Base-by-base conservation (phyloP, 257 asterid species). In the Knoxia roxburghii region DNA sequence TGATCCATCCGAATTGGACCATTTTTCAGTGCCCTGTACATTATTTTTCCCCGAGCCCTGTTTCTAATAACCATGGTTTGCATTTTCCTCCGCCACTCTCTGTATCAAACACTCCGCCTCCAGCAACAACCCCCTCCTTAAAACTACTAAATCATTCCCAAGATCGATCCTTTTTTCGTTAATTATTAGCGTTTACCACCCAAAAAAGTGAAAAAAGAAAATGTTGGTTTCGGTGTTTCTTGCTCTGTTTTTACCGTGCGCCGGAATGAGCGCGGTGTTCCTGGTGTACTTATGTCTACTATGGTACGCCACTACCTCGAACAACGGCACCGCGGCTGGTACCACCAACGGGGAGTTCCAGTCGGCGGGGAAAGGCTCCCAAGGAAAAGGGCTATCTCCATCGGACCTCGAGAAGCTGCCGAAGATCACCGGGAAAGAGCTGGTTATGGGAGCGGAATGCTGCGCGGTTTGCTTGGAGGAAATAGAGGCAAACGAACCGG, bases 391-490 rank as follows among this genome's bases (percentile, higher is more conserved):
- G 5, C 90, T 89, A 0, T 89, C 96, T 23, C 64, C 77, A 21
- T 78, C 87, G 48, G 96, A 91, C 61, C 86, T 91, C 2, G 85
- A 87, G 15, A 91, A 87, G 51, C 75, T 91, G 7, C 95, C 96
- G 0, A 80, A 58, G 63, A 82, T 85, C 8, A 67, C 81, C 35
- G 96, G 98, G 4, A 81, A 76, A 9, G 98, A 89, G 49, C 58
- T 91, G 86, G 86, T 84, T 15, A 1, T 87, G 74, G 85, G 81
- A 26, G 64, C 73, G 0, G 98, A 91, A 30, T 91, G 98, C 60
- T 91, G 98, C 62, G 95, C 95, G 13, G 88, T 91, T 6, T 91
- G 96, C n/a, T 72, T 91, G 79, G 96, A 91, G 40, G 89, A 83
- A 7, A 89, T 91, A 52, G 85, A 72, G 68, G 20, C 45, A 17